A percentile compares a stretch with the other conserved stretches of the same genome.
phyloP scores from a whole-genome alignment of 345 rosid genomes.

The Salix exigua region DNA sequence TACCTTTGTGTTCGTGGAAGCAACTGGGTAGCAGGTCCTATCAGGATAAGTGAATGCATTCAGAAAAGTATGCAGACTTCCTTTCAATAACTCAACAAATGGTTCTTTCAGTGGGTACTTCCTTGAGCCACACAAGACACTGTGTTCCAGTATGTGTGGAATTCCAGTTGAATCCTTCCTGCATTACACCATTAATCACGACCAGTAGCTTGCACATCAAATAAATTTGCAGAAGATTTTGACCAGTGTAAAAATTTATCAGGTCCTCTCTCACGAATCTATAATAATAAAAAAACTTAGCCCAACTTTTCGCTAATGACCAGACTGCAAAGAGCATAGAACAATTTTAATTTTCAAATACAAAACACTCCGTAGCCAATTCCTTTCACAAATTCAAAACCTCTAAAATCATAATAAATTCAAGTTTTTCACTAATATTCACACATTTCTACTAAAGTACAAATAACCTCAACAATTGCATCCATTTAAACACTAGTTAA shows the following conservation, averaged over 20 bases:
- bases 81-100: constrained; percentile 88
- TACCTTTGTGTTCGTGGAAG: constrained; percentile 93
- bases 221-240: background rate
- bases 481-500: background rate
- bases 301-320: background rate
- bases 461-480: background rate
- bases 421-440: background rate
- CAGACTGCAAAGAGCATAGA: background rate
- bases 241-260: background rate
- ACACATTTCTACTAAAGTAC: background rate
- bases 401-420: background rate
- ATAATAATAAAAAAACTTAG: background rate
- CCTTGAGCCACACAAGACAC: constrained; percentile 92
- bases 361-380: background rate
- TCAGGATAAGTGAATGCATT: constrained; percentile 98
- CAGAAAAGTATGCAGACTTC: constrained; percentile 86
- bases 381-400: background rate
- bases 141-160: constrained; percentile 96
- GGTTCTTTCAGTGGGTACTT: constrained; percentile 98
- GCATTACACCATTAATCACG: constrained; percentile 24
- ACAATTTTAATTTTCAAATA: background rate
- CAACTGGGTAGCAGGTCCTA: constrained; percentile 96
- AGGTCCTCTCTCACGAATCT: background rate
- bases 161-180: constrained; percentile 96
- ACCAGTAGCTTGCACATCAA: background rate